phyloP scores from a whole-genome alignment of 768 basidiomycete species.

The Leccinum boreale region DNA sequence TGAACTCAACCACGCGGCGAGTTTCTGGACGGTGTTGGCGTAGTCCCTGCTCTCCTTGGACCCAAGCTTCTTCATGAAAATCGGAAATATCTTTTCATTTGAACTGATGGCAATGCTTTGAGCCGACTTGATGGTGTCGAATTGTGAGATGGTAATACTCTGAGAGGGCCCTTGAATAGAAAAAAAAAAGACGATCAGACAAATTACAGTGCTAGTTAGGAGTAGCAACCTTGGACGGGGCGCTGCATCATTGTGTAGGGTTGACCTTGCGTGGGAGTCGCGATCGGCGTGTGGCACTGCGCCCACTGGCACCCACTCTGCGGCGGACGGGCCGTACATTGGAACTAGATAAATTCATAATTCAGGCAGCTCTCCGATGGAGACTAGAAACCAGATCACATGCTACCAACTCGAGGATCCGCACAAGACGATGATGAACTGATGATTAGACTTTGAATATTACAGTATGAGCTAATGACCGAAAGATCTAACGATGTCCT shows the following conservation, averaged over 20 bases:
- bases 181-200: conserved; percentile 1
- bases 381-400: not conserved
- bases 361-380: not conserved
- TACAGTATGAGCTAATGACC: no score
- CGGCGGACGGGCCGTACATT: not conserved
- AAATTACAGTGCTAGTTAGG: not conserved
- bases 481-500: no score
- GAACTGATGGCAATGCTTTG: conserved; percentile 19
- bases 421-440: not conserved
- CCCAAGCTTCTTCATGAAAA: conserved; percentile 33
- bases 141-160: not conserved
- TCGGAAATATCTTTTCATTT: conserved; percentile 37
- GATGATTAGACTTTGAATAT: no score
- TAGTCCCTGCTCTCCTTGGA: conserved; percentile 27
- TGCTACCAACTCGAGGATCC: not conserved
- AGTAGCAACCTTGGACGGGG: conserved; percentile 4
- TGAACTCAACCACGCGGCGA: conserved; percentile 44
- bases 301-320: not conserved
- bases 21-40: conserved; percentile 29
- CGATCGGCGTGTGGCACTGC: not conserved
- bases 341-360: not conserved
- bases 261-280: not conserved
- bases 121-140: conserved; percentile 14
- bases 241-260: not conserved
- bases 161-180: conserved; percentile 4